Conservation (phyloP, 208 protist genomes). For the Angomonas desouzai region DNA sequence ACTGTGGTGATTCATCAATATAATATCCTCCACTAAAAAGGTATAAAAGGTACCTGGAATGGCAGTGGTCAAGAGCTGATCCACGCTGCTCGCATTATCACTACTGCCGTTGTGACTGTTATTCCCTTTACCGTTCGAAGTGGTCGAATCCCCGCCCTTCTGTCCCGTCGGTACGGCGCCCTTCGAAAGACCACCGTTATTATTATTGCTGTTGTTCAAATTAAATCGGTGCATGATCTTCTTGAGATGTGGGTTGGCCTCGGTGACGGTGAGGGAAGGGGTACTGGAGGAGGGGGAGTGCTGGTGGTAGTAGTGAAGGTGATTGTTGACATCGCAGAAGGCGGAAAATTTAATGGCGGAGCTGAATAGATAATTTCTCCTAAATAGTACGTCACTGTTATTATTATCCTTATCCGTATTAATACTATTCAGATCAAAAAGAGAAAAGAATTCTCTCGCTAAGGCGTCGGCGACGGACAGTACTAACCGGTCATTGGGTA, state of each 20-base stretch:
- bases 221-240: not conserved
- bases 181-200: not conserved
- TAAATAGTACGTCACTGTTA: not conserved
- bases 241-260: not conserved
- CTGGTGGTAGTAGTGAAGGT: too few relatives aligned
- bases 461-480: too few relatives aligned
- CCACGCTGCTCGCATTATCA: not conserved
- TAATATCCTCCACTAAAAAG: constrained; percentile 5
- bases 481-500: too few relatives aligned
- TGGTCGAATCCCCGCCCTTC: too few relatives aligned
- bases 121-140: too few relatives aligned
- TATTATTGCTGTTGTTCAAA: not conserved
- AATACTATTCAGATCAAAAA: too few relatives aligned
- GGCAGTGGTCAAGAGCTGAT: not conserved
- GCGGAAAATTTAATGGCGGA: not conserved
- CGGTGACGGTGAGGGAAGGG: too few relatives aligned
- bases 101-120: not conserved
- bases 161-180: not conserved
- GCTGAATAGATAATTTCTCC: not conserved
- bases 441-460: not conserved
- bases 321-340: too few relatives aligned
- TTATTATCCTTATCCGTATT: too few relatives aligned
- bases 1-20: not conserved
- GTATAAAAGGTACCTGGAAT: not conserved
- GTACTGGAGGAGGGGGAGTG: too few relatives aligned